Evolutionary conservation across 352 stramenopile species (phyloP).

Genomic region (Globisporangium nunn): DNA sequence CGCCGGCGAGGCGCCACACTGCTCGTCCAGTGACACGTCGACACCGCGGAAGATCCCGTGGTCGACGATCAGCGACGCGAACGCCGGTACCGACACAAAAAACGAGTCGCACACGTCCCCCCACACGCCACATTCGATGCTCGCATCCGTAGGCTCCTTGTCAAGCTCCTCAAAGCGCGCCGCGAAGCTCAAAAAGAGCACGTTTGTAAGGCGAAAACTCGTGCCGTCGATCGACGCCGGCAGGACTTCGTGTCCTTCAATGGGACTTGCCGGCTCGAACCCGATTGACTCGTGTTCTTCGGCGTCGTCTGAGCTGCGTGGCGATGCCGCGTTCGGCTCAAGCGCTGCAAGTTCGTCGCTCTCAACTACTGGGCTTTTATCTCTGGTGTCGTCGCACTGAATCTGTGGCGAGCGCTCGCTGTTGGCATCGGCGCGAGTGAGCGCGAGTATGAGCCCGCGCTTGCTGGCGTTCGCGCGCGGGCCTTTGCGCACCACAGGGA

Average conservation of each 20-base stretch:
- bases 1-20: neutral
- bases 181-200: constrained; percentile 7
- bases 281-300: neutral
- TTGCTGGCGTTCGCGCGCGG: constrained; percentile 2
- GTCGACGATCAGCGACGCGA: constrained; percentile 7
- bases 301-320: neutral
- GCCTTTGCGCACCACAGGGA: constrained; percentile 5
- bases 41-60: constrained; percentile 6
- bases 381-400: neutral
- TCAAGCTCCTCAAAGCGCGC: constrained; percentile 5
- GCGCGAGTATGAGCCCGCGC: neutral
- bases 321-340: neutral
- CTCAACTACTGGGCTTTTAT: neutral
- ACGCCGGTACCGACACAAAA: neutral
- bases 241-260: neutral
- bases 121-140: neutral
- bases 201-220: constrained; percentile 8
- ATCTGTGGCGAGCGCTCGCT: neutral
- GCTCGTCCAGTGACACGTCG: neutral
- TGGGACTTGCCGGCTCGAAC: neutral
- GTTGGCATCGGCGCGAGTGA: neutral
- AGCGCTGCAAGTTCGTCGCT: neutral
- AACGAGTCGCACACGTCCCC: neutral
- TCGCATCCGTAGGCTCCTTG: neutral
- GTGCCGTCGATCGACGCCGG: neutral